Percentiles rank a stretch among this genome's conserved stretches.
phyloP scores from a whole-genome alignment of 192 early-diverging fungal genomes.

The Umbelopsis vinacea region DNA sequence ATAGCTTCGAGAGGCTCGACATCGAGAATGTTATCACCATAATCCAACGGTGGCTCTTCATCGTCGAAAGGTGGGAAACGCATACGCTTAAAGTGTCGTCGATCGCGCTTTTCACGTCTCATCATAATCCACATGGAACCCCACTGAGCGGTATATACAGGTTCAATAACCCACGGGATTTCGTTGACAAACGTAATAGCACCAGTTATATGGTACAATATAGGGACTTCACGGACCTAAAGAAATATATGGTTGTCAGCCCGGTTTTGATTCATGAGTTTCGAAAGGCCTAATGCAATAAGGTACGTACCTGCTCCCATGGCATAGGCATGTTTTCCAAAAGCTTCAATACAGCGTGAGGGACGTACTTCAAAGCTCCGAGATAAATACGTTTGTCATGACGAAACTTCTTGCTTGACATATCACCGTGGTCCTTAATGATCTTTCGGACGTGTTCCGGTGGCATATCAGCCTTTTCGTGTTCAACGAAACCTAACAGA shows the following conservation, averaged over 20 bases:
- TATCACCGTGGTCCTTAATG: slow-evolving; percentile 99
- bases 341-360: slow-evolving; percentile 97
- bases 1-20: slow-evolving; percentile 98
- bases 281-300: slow-evolving; percentile 96
- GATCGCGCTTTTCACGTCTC: slow-evolving; percentile 97
- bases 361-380: slow-evolving; percentile 98
- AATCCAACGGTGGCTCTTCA: slow-evolving; percentile 98
- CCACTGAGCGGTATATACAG: slow-evolving; percentile 98
- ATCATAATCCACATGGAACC: slow-evolving; percentile 99
- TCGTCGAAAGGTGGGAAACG: slow-evolving; percentile 98
- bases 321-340: slow-evolving; percentile 99
- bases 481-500: slow-evolving; percentile 75
- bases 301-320: slow-evolving; percentile 92
- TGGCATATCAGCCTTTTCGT: slow-evolving; percentile 97
- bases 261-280: slow-evolving; percentile 92
- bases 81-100: slow-evolving; percentile 99
- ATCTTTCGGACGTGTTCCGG: slow-evolving; percentile 98
- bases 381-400: slow-evolving; percentile 99
- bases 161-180: slow-evolving; percentile 95
- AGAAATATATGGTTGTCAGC: slow-evolving; percentile 79
- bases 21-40: slow-evolving; percentile 97
- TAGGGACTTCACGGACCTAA: slow-evolving; percentile 94
- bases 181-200: slow-evolving; percentile 99
- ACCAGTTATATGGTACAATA: slow-evolving; percentile 97
- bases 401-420: slow-evolving; percentile 95